These are phyloP conservation scores for Nissolia schottii DNA, from an alignment of 306 rosid species.

Conservation along the genomic window DNA sequence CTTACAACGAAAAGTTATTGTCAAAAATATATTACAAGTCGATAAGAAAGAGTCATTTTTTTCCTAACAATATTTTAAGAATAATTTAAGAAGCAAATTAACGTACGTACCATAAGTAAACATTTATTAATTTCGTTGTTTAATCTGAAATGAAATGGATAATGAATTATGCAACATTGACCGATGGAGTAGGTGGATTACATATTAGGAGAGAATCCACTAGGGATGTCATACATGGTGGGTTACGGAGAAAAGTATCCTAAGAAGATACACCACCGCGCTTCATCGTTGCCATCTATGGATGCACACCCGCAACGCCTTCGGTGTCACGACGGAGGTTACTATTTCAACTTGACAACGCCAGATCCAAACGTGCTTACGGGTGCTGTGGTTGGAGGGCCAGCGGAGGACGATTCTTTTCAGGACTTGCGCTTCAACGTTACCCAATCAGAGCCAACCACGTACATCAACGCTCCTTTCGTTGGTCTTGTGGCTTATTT, in stretches of 20 bases:
- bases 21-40: too few relatives aligned
- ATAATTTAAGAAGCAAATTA: too few relatives aligned
- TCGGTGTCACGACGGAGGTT: conserved; percentile 28
- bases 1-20: too few relatives aligned
- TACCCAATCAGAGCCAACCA: conserved; percentile 45
- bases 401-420: conserved; percentile 36
- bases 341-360: background rate
- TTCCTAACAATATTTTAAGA: too few relatives aligned
- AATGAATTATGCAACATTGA: too few relatives aligned
- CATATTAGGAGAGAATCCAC: conserved; percentile 48
- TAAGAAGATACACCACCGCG: conserved; percentile 46
- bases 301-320: conserved; percentile 11
- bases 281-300: conserved; percentile 32
- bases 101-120: too few relatives aligned
- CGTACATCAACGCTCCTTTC: conserved; percentile 53
- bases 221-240: conserved; percentile 60
- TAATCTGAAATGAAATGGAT: too few relatives aligned
- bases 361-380: conserved; percentile 33
- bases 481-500: conserved; percentile 61
- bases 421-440: conserved; percentile 35
- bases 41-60: too few relatives aligned
- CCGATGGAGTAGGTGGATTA: conserved; percentile 38
- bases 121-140: too few relatives aligned
- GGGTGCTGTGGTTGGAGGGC: conserved; percentile 62
- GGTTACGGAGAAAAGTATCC: conserved; percentile 46